A percentile compares a stretch with the other conserved stretches of the same genome.
Evolutionary conservation across 2,329 filamentous ascomycete genomes (phyloP).

Genomic region (Aspergillus luchuensis): DNA sequence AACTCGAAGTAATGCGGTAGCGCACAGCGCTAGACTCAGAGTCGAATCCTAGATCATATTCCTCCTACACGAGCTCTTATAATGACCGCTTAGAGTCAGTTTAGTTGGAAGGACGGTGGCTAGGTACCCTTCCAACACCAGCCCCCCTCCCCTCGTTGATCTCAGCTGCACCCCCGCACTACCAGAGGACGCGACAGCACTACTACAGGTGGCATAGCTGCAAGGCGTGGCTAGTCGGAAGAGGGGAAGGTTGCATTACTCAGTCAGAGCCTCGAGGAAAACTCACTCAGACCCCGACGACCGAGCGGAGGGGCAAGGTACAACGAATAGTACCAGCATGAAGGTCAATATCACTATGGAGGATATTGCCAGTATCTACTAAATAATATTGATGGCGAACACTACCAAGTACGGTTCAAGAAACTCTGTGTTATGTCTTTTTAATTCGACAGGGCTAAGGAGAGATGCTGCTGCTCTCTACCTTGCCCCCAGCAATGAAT

Average conservation of each 20-base stretch:
- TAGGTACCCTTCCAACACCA: background rate
- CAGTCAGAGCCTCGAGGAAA: background rate
- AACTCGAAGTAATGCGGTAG: too few species aligned
- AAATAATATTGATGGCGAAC: background rate
- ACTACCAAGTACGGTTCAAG: background rate
- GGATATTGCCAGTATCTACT: too few species aligned
- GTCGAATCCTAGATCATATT: background rate
- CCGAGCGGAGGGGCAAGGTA: background rate
- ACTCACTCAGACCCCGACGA: background rate
- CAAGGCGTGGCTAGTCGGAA: background rate
- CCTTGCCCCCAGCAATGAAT: background rate
- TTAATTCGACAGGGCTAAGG: background rate
- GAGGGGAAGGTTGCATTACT: background rate
- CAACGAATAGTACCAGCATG: background rate
- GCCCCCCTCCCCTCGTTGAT: background rate
- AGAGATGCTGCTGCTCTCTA: background rate
- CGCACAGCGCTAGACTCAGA: too few species aligned
- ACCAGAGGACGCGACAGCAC: constrained; percentile 8
- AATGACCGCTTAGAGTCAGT: background rate
- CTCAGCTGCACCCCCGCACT: constrained; percentile 11
- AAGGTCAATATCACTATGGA: too few species aligned
- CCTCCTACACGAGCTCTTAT: background rate
- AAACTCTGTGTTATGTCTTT: background rate
- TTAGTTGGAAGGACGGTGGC: background rate
- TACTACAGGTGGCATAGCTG: constrained; percentile 3